phyloP scores from a whole-genome alignment of 2,329 filamentous ascomycete species.

The Pleoardoris graminearum region DNA sequence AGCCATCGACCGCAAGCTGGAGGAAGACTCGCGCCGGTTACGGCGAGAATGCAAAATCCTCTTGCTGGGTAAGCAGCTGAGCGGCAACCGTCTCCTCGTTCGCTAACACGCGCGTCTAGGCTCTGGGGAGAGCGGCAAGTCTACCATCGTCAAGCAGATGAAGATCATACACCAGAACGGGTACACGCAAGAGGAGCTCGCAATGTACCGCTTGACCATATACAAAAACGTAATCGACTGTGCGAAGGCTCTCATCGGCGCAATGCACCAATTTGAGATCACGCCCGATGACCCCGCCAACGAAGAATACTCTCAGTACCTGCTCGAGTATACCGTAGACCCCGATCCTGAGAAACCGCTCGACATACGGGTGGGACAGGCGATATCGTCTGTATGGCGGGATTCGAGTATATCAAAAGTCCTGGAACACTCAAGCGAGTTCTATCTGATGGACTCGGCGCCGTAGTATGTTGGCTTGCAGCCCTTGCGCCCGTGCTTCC shows the following conservation, averaged over 20 bases:
- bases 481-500: neutral
- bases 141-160: constrained; percentile 99
- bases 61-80: constrained; percentile 72
- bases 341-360: constrained; percentile 86
- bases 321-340: constrained; percentile 86
- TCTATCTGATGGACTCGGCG: constrained; percentile 98
- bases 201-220: constrained; percentile 91
- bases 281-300: constrained; percentile 73
- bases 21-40: constrained; percentile 91
- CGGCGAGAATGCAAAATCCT: constrained; percentile 99
- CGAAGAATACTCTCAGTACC: constrained; percentile 73
- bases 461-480: constrained; percentile 73
- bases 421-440: constrained; percentile 94
- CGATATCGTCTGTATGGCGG: constrained; percentile 85
- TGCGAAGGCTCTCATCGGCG: constrained; percentile 87
- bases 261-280: constrained; percentile 90
- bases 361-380: constrained; percentile 77
- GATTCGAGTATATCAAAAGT: constrained; percentile 81
- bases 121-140: constrained; percentile 97
- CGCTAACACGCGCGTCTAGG: constrained; percentile 59
- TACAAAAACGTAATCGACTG: constrained; percentile 99
- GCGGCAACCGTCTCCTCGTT: neutral
- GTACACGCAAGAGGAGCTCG: constrained; percentile 90
- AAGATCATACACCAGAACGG: constrained; percentile 99
- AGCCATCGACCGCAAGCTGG: constrained; percentile 88